A percentile compares a stretch with the other conserved stretches of the same genome.
phyloP scores from a whole-genome alignment of 202 grass and related monocot species.

The Bolboschoenoplectus hybrid region DNA sequence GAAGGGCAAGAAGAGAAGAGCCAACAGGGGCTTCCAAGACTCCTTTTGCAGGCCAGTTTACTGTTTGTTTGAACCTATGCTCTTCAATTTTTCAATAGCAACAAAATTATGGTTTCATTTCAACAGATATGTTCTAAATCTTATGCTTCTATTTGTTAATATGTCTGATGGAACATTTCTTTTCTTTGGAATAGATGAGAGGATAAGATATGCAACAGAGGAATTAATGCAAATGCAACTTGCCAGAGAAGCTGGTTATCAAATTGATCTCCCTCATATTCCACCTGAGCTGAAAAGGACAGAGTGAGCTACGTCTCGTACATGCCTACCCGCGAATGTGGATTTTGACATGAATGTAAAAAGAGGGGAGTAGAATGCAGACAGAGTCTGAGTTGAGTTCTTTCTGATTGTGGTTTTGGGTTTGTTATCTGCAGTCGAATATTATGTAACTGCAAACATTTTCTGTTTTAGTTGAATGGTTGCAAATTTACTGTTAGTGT shows the following conservation, averaged over 20 bases:
- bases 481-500: not conserved
- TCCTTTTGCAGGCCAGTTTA: constrained; percentile 59
- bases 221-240: constrained; percentile 68
- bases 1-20: constrained; percentile 26
- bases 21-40: constrained; percentile 32
- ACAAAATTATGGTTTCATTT: not conserved
- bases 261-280: constrained; percentile 42
- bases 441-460: not conserved
- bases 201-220: constrained; percentile 66
- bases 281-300: constrained; percentile 55
- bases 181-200: constrained; percentile 74
- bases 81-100: constrained; percentile 25
- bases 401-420: not conserved
- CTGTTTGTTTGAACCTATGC: constrained; percentile 6
- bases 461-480: not conserved
- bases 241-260: constrained; percentile 40
- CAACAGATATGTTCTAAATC: not conserved
- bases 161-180: constrained; percentile 24
- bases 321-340: not conserved
- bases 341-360: not conserved
- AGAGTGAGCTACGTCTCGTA: constrained; percentile 41
- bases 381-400: not conserved
- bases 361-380: not conserved
- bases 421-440: not conserved
- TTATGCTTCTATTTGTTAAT: constrained; percentile 9